Conservation (phyloP, 1,139 yeast genomes). For the Nakaseomyces bracarensis region DNA sequence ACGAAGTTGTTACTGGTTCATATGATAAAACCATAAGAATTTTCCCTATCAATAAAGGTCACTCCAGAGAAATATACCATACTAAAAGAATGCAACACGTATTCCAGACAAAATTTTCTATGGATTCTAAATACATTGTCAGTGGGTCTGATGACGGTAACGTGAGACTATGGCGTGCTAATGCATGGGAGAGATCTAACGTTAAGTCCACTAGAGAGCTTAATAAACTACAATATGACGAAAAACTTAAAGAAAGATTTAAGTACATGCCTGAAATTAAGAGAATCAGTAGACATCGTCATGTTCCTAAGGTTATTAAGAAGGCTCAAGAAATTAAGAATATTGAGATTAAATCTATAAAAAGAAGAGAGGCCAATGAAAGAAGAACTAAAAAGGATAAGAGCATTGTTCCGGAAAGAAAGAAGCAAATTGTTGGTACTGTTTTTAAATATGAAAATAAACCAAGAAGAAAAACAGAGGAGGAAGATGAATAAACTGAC, state of each 20-base stretch:
- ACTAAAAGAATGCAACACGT: slow-evolving; percentile 97
- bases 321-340: slow-evolving; percentile 82
- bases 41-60: slow-evolving; percentile 70
- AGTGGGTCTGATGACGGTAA: slow-evolving; percentile 97
- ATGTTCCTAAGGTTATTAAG: slow-evolving; percentile 77
- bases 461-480: slow-evolving; percentile 9
- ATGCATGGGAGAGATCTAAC: slow-evolving; percentile 74
- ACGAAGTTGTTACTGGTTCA: slow-evolving; percentile 89
- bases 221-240: slow-evolving; percentile 80
- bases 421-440: slow-evolving; percentile 77
- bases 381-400: slow-evolving; percentile 65
- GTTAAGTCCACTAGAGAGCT: slow-evolving; percentile 76
- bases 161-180: slow-evolving; percentile 84
- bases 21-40: slow-evolving; percentile 90
- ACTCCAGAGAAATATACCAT: slow-evolving; percentile 89
- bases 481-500: slow-evolving; percentile 9
- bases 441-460: slow-evolving; percentile 46
- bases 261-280: slow-evolving; percentile 94
- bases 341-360: slow-evolving; percentile 60
- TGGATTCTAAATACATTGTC: slow-evolving; percentile 79
- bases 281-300: slow-evolving; percentile 86
- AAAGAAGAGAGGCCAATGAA: slow-evolving; percentile 73
- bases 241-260: slow-evolving; percentile 82
- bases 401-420: slow-evolving; percentile 62
- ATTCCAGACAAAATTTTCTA: slow-evolving; percentile 72